Conservation (phyloP, 768 basidiomycete genomes). For the Calvatia gigantea region DNA sequence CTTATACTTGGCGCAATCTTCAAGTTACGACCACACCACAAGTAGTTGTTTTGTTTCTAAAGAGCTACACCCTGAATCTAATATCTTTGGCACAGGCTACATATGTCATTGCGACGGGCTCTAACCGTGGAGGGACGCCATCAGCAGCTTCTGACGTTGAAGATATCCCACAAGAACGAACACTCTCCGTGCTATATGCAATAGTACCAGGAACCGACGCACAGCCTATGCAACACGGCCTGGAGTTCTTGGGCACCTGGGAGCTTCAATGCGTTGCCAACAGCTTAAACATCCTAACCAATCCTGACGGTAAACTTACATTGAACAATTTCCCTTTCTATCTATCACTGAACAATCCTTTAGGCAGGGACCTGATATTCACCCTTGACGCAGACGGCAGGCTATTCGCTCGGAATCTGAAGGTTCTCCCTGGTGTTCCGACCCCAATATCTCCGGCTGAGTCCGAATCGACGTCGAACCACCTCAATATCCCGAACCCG, state of each 20-base stretch:
- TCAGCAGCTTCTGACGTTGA: slow-evolving; percentile 5
- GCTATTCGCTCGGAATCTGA: slow-evolving; percentile 40
- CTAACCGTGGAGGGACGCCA: slow-evolving; percentile 1
- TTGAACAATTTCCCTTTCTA: not conserved
- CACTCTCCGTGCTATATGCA: slow-evolving; percentile 6
- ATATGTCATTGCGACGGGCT: slow-evolving; percentile 5
- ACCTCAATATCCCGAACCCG: slow-evolving; percentile 55
- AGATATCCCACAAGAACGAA: slow-evolving; percentile 9
- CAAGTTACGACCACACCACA: slow-evolving; percentile 30
- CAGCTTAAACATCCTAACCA: slow-evolving; percentile 42
- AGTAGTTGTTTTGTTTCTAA: slow-evolving; percentile 25
- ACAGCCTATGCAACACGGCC: slow-evolving; percentile 6
- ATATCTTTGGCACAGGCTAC: not conserved
- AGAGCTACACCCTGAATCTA: not conserved
- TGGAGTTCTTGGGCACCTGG: slow-evolving; percentile 46
- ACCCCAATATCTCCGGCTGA: slow-evolving; percentile 14
- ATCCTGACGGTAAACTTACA: slow-evolving; percentile 39
- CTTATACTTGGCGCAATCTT: slow-evolving; percentile 43
- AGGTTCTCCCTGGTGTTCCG: slow-evolving; percentile 18
- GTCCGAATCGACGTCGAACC: slow-evolving; percentile 25
- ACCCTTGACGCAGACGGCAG: slow-evolving; percentile 40
- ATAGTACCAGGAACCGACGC: slow-evolving; percentile 3
- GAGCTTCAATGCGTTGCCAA: slow-evolving; percentile 43
- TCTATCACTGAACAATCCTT: not conserved
- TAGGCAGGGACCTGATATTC: slow-evolving; percentile 36